phyloP scores from a whole-genome alignment of 169 alveolate genomes.

The Plasmodium blacklocki region DNA sequence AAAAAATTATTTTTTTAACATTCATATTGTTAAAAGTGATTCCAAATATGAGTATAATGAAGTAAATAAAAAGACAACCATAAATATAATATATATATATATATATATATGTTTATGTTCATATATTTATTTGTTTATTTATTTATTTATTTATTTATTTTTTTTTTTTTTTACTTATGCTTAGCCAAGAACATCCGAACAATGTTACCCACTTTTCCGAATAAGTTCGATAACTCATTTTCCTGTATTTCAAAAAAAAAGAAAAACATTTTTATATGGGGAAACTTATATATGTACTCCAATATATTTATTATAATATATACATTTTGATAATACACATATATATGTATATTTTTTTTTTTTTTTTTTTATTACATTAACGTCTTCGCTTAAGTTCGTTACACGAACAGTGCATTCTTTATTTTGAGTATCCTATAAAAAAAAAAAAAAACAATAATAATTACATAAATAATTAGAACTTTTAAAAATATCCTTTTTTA shows the following conservation, averaged over 20 bases:
- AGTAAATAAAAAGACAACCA: not conserved
- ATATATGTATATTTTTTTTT: not conserved
- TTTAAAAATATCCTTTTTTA: too few relatives aligned
- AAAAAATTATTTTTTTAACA: not conserved
- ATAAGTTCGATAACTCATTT: constrained; percentile 89
- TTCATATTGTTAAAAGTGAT: not conserved
- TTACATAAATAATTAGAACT: not conserved
- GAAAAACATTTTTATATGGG: not conserved
- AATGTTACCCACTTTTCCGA: constrained; percentile 90
- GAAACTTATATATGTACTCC: not conserved
- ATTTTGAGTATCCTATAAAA: constrained; percentile 72
- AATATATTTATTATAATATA: not conserved
- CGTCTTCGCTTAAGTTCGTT: constrained; percentile 92
- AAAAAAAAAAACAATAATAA: constrained; percentile 50
- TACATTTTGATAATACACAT: not conserved
- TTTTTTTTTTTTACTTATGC: constrained; percentile 84
- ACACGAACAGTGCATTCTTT: constrained; percentile 92
- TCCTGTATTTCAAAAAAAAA: constrained; percentile 74
- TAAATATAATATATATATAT: not conserved
- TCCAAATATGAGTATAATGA: not conserved
- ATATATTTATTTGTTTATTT: not conserved
- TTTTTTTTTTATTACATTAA: constrained; percentile 50
- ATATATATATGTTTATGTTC: not conserved
- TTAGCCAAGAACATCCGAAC: constrained; percentile 91
- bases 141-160: not conserved